Conservation (phyloP, 192 early-diverging fungal species). For the Podila minutissima region DNA sequence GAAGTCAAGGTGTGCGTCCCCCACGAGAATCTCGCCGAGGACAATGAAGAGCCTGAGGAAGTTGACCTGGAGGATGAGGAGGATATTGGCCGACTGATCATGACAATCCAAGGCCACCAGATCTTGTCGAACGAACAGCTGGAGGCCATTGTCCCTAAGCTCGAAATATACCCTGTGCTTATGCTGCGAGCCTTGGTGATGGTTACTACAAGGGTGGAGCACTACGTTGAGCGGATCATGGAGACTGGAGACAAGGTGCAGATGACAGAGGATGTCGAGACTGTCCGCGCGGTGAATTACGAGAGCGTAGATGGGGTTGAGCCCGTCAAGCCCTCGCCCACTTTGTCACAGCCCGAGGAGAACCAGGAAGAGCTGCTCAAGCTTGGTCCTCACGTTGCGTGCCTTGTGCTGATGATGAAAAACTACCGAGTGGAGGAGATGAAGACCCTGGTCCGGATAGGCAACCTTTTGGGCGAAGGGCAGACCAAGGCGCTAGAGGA, state of each 20-base stretch:
- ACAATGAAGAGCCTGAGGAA: constrained; percentile 18
- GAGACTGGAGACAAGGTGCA: constrained; percentile 44
- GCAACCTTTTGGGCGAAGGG: constrained; percentile 22
- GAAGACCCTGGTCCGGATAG: constrained; percentile 13
- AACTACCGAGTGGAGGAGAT: constrained; percentile 34
- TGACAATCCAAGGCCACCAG: constrained; percentile 13
- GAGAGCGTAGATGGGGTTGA: background rate
- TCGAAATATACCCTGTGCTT: constrained; percentile 37
- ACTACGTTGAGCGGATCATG: constrained; percentile 34
- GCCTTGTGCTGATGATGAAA: constrained; percentile 31
- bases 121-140: constrained; percentile 9
- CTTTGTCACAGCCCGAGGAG: background rate
- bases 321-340: background rate
- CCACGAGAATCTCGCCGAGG: background rate
- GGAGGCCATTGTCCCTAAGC: constrained; percentile 11
- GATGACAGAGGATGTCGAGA: constrained; percentile 10
- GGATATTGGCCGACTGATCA: constrained; percentile 17
- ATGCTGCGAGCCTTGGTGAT: constrained; percentile 29
- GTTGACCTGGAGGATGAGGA: constrained; percentile 27
- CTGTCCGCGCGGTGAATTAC: constrained; percentile 15
- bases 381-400: constrained; percentile 12
- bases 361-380: constrained; percentile 23
- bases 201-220: constrained; percentile 13
- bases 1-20: constrained; percentile 12
- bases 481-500: constrained; percentile 27